Base-by-base conservation (phyloP, 495 filamentous ascomycete genomes). In the Hypomontagnella submonticulosa region DNA sequence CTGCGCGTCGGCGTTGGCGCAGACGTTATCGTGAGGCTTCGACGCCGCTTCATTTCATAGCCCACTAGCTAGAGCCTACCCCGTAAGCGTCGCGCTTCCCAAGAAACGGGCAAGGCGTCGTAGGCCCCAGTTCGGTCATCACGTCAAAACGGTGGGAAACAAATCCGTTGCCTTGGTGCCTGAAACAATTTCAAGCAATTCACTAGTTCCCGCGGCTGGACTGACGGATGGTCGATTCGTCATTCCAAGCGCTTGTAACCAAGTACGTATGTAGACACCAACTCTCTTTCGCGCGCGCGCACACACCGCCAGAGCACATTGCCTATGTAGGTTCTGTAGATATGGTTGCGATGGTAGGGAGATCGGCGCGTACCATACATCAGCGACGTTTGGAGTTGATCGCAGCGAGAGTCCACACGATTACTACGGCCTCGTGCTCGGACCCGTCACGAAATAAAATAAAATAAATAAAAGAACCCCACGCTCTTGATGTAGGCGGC, bases 361-460 rank as follows among this genome's bases (percentile, higher is more conserved):
- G 65, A 68, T 68, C 59, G 52, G 59, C 59, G 44, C 37, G 65
- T 63, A 68, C 59, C 65, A 68, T 56, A 68, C 6, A 49, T 63
- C 16, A 40, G 16, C 33, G 41, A 63, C 19, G 20, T 27, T 59
- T 63, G 59, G 65, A 67, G 64, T 49, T 68, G 65, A 63, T 63
- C 49, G 60, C 37, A 58, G 40, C 23, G 18, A 53, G 56, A 48
- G 47, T 34, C 59, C 43, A 58, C 41, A 12, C 34, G 12, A 20
- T 51, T 63, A 59, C 59, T 59, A 50, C 54, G 52, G 58, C 57
- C 59, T 63, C 11, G 49, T 59, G 59, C 55, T 60, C 49, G 49
- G 59, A 18, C 42, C 59, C 50, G 59, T 33, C 55, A 69, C 37
- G 40, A 34, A 41, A 55, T 49, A 49, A 63, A 69, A 43, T 30